Conservation (phyloP, 176 grass and related monocot genomes). For the Neostapfia colusana region DNA sequence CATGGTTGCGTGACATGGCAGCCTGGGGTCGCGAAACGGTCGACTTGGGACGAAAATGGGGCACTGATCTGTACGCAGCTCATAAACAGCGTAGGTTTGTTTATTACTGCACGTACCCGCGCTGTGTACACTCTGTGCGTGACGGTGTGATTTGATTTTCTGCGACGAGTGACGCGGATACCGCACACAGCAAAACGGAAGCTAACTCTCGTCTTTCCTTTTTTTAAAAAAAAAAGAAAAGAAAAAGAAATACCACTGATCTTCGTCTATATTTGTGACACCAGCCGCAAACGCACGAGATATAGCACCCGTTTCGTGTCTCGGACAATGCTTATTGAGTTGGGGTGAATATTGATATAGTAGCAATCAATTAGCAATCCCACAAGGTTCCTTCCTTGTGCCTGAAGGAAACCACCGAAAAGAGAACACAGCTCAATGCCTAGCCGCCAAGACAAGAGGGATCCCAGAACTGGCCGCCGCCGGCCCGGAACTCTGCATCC, state of each 20-base stretch:
- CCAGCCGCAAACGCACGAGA: too few relatives aligned
- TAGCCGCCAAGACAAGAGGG: not conserved
- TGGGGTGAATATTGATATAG: too few relatives aligned
- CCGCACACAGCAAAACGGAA: not conserved
- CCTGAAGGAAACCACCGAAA: not conserved
- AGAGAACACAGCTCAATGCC: not conserved
- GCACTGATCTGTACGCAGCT: not conserved
- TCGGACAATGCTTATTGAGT: not conserved
- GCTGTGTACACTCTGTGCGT: not conserved
- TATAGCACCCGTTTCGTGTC: too few relatives aligned
- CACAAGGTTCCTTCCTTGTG: not conserved
- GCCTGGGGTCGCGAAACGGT: not conserved
- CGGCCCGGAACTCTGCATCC: too few relatives aligned
- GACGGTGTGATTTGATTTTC: not conserved
- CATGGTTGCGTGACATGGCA: slow-evolving; percentile 34
- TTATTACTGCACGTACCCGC: not conserved
- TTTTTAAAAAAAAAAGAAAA: too few relatives aligned
- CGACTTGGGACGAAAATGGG: not conserved
- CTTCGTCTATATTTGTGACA: too few relatives aligned
- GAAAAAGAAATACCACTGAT: too few relatives aligned
- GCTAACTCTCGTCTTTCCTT: too few relatives aligned
- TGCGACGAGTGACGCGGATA: not conserved
- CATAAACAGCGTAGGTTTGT: not conserved
- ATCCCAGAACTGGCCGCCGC: not conserved
- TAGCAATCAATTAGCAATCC: not conserved